phyloP scores from a whole-genome alignment of 352 stramenopile species.

The Phytophthora europaea region DNA sequence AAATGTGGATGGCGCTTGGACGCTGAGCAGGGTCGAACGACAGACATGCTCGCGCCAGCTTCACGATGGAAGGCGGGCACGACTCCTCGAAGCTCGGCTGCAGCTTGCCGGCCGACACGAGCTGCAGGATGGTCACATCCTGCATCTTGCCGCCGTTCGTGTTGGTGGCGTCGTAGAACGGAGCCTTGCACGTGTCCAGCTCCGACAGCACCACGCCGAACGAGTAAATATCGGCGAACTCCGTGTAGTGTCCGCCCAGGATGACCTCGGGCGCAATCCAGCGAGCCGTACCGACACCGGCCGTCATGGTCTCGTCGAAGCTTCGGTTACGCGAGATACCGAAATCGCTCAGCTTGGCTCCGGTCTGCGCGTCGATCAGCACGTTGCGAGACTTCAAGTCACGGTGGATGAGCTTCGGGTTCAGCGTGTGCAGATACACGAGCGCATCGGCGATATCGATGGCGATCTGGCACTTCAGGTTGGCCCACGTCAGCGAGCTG shows the following conservation, averaged over 20 bases:
- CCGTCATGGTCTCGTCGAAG: slow-evolving; percentile 74
- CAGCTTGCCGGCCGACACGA: slow-evolving; percentile 76
- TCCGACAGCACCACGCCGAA: slow-evolving; percentile 70
- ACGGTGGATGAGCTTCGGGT: slow-evolving; percentile 73
- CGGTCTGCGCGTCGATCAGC: slow-evolving; percentile 63
- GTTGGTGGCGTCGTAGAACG: slow-evolving; percentile 71
- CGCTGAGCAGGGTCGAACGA: slow-evolving; percentile 71
- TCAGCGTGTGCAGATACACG: slow-evolving; percentile 78
- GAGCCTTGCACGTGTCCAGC: slow-evolving; percentile 72
- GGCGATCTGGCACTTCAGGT: slow-evolving; percentile 76
- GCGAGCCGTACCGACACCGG: slow-evolving; percentile 57
- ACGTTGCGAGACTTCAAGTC: slow-evolving; percentile 81
- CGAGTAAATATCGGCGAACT: slow-evolving; percentile 67
- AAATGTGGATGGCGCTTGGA: slow-evolving; percentile 81
- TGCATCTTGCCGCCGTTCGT: slow-evolving; percentile 72
- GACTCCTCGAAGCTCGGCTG: slow-evolving; percentile 65
- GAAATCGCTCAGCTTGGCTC: slow-evolving; percentile 79
- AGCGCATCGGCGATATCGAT: slow-evolving; percentile 76
- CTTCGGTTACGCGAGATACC: slow-evolving; percentile 70
- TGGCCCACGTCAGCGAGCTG: slow-evolving; percentile 59
- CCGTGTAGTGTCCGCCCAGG: slow-evolving; percentile 60
- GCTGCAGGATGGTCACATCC: slow-evolving; percentile 68
- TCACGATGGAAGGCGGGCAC: slow-evolving; percentile 66
- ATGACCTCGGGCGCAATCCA: slow-evolving; percentile 73
- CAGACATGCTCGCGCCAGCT: slow-evolving; percentile 69